Evolutionary conservation across 305 asterid genomes (phyloP), one percentile per base, ranked within the genome.

Genomic region (Ruellia speciosa): DNA sequence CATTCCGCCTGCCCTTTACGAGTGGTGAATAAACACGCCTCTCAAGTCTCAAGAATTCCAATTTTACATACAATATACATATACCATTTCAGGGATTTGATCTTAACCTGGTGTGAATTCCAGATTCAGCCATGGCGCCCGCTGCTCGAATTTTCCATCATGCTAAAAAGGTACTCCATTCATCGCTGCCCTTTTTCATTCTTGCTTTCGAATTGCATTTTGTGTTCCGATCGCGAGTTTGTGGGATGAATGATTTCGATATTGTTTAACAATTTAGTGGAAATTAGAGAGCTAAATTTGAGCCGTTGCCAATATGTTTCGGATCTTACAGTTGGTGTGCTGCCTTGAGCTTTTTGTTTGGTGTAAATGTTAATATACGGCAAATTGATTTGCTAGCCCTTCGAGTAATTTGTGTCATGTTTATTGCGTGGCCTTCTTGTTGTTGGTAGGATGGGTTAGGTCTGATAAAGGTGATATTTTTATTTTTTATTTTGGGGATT

Each of bases 71-170:
- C 31, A 24, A 20, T 58, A 35, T 51, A 37, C 12, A 37, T 63
- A 40, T n/a, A 46, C 24, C 52, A 31, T 19, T 24, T 39, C 18
- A 14, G 18, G 64, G 65, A 66, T 58, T 63, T 41, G 59, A 58
- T 65, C 68, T 54, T 47, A 10, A 31, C 62, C 46, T 31, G 37
- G 59, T 17, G 52, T 60, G 49, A 43, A 3, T 4, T 43, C 49
- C 5, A 8, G 55, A 52, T 46, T 48, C 52, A 62, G 77, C 39
- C 80, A 84, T 75, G 88, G 75, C 84, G 64, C 78, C 67, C 60
- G 73, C 84, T 28, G 77, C 79, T 60, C 92, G 84, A 60, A 47
- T 89, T 59, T 50, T 81, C 62, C 84, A 77, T 68, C 94, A 84
- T 70, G 80, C 93, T 2, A 77, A 65, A 57, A 84, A 84, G 93